Base-by-base conservation (phyloP, 768 basidiomycete genomes). In the Suillus lakei region DNA sequence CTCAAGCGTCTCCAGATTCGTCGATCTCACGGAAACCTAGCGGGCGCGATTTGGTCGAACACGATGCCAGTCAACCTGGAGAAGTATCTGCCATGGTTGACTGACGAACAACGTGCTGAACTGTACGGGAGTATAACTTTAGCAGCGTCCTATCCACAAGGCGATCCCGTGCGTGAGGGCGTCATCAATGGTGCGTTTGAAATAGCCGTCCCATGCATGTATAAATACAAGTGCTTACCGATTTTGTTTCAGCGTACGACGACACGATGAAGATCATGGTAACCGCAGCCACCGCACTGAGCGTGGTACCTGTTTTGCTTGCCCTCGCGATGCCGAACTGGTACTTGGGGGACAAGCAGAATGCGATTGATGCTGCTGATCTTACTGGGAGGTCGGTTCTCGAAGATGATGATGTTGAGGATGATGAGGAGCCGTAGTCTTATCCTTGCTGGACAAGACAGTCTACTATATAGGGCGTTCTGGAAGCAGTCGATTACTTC, bases 281-380 rank as follows among this genome's bases (percentile, higher is more conserved):
- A 38, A 81, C 86, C 48, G 83, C 82, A 0, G 87, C 86, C 1
- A 83, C 84, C 39, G 78, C 78, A 7, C 75, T 88, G 61, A 83
- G 85, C 65, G 77, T 90, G 58, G 70, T 91, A 0, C 90, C 91
- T 9, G 77, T 91, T 62, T 38, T 86, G 36, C 79, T 88, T 64
- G 76, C 89, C 2, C 76, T 91, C 68, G 77, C 86, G 62, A 88
- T 91, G 80, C 85, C 86, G 16, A 79, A 91, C 70, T 89, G 86
- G 82, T 82, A 85, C 66, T 86, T 95, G 60, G 87, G 88, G 18
- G 86, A 91, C 69, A 79, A 78, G 48, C 91, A 93, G 76, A 93
- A 92, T 72, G 89, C 90, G 0, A 83, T 90, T 18, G 90, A 92
- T 34, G 56, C 61, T 8, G 66, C 64, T 30, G 69, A 75, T 63